A percentile compares a stretch with the other conserved stretches of the same genome.
Evolutionary conservation across 2,329 filamentous ascomycete genomes (phyloP).

Genomic region (Hortaea werneckii): DNA sequence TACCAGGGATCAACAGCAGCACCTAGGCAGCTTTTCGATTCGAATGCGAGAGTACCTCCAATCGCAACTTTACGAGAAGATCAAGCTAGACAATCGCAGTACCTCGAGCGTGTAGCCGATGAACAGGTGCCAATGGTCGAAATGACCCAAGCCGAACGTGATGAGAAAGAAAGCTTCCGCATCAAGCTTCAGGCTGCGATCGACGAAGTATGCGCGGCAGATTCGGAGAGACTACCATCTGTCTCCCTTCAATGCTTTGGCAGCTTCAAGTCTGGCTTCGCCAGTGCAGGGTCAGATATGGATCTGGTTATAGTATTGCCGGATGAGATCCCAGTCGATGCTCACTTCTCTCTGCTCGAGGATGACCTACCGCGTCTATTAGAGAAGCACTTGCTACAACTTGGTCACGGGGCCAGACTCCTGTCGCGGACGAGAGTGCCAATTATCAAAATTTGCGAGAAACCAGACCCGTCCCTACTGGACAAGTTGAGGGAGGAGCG

Average conservation of each 20-base stretch:
- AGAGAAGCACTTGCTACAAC: constrained; percentile 62
- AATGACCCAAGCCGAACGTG: constrained; percentile 53
- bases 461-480: constrained; percentile 52
- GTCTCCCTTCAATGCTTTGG: constrained; percentile 69
- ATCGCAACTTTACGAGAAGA: constrained; percentile 2
- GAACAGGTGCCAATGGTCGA: constrained; percentile 48
- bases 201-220: constrained; percentile 44
- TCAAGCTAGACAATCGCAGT: constrained; percentile 27
- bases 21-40: constrained; percentile 19
- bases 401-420: constrained; percentile 64
- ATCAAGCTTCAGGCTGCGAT: constrained; percentile 54
- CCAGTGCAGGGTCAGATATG: constrained; percentile 81
- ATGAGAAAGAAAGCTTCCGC: constrained; percentile 63
- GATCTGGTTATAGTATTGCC: constrained; percentile 68
- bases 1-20: constrained; percentile 8
- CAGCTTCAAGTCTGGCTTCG: constrained; percentile 75
- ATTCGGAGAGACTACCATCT: constrained; percentile 40
- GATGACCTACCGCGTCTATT: constrained; percentile 59
- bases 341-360: constrained; percentile 33
- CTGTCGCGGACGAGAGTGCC: constrained; percentile 72
- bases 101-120: constrained; percentile 34
- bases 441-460: constrained; percentile 78
- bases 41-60: constrained; percentile 10
- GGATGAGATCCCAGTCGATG: constrained; percentile 12
- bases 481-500: constrained; percentile 54